Evolutionary conservation across 2,329 filamentous ascomycete genomes (phyloP), one percentile per base, ranked within the genome.

Genomic region (Lecanicillium sp.): DNA sequence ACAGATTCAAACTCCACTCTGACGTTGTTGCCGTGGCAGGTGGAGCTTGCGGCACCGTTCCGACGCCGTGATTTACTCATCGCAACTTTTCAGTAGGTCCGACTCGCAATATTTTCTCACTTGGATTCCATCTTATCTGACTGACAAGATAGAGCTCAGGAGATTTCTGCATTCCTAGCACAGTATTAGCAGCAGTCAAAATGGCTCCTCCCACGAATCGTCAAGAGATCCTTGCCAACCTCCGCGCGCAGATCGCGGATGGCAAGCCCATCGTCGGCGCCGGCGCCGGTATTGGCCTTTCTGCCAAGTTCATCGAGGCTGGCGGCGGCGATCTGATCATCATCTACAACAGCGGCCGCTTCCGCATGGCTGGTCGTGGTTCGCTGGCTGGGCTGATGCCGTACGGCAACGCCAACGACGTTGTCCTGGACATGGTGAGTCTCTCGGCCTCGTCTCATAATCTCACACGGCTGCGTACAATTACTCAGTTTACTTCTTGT

Each of bases 301-400:
- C 81, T 2, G 83, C 84, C 51, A 87, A 87, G 56, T 84, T 77
- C 57, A 76, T 86, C 54, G 84, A 87, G 62, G 73, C 74, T 38
- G 84, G 83, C 30, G 81, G 83, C 51, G 79, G 76, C 12, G 83
- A 87, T 56, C 67, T 87, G 35, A 85, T 87, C 58, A 79, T 86
- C 52, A 75, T 87, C 56, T 87, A 87, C 69, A 87, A 87, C 62
- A 83, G 78, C 30, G 84, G 84, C 0, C 75, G 83, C 4, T 87
- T 83, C 60, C 78, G 84, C 9, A 87, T 88, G 84, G 83, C 83
- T 0, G 84, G 84, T 0, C 70, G 79, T 35, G 84, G 84, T 0
- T 86, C 81, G 1, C 64, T 87, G 10, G 83, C 84, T 0, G 84
- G 84, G 0, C 63, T 86, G 42, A 84, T 86, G 81, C 82, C 83